phyloP scores from a whole-genome alignment of 192 early-diverging fungal genomes.

The Umbelopsis isabellina region DNA sequence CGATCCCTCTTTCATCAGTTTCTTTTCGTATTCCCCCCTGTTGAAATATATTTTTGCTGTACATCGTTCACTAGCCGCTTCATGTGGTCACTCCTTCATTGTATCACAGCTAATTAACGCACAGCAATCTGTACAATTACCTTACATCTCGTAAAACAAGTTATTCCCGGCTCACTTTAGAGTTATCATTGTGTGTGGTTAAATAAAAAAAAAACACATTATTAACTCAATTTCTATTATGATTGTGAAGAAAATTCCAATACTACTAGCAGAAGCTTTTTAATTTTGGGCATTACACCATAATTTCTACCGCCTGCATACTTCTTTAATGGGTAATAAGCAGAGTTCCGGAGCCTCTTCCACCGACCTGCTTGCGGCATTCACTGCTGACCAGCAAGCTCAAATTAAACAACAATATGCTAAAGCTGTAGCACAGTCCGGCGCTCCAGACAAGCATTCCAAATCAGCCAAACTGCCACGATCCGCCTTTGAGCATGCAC shows the following conservation, averaged over 20 bases:
- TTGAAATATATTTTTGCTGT: neutral
- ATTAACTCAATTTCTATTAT: neutral
- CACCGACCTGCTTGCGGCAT: neutral
- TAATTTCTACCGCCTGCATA: neutral
- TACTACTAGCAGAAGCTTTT: too few relatives aligned
- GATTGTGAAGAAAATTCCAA: too few relatives aligned
- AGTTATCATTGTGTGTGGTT: too few relatives aligned
- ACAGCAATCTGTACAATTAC: slow-evolving; percentile 17
- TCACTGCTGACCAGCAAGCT: slow-evolving; percentile 5
- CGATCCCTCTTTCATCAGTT: neutral
- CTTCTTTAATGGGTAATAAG: slow-evolving; percentile 12
- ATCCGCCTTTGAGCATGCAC: neutral
- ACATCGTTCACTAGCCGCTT: too few relatives aligned
- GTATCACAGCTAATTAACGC: slow-evolving; percentile 5
- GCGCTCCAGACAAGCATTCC: neutral
- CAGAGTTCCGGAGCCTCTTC: neutral
- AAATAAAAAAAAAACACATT: too few relatives aligned
- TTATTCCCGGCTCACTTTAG: too few relatives aligned
- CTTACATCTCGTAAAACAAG: too few relatives aligned
- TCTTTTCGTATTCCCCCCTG: neutral
- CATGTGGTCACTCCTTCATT: neutral
- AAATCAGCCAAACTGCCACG: neutral
- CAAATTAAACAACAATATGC: slow-evolving; percentile 15
- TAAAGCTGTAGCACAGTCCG: slow-evolving; percentile 2
- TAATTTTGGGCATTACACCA: neutral